Conservation (phyloP, 108 stramenopile genomes). For the Nannochloropsis oceanica region DNA sequence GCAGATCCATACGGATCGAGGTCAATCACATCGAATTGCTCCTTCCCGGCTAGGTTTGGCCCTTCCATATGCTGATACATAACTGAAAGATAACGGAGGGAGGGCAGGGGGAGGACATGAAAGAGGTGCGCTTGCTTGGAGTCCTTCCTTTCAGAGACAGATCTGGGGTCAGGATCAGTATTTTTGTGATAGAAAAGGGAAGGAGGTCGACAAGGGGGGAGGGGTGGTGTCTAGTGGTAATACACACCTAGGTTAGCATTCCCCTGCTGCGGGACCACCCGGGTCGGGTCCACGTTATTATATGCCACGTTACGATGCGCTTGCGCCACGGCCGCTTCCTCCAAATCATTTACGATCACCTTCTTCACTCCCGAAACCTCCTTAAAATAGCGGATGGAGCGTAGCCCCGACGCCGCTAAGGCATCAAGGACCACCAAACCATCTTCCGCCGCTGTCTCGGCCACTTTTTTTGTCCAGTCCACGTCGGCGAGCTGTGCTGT, state of each 20-base stretch:
- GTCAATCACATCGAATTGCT: conserved; percentile 75
- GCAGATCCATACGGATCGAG: conserved; percentile 97
- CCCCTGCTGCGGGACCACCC: conserved; percentile 46
- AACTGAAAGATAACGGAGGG: no score
- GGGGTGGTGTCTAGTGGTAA: neutral
- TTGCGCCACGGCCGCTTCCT: conserved; percentile 54
- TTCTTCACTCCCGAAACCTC: conserved; percentile 40
- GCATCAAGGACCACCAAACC: conserved; percentile 86
- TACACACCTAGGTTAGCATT: conserved; percentile 45
- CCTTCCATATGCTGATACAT: no score
- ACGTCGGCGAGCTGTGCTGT: neutral
- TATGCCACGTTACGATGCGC: conserved; percentile 51
- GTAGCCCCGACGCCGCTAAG: conserved; percentile 85
- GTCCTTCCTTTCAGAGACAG: no score
- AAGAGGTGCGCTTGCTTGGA: no score
- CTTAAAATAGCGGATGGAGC: conserved; percentile 54
- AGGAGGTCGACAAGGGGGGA: neutral
- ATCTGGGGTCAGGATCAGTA: no score
- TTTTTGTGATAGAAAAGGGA: neutral
- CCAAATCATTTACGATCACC: conserved; percentile 79
- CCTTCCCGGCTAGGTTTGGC: neutral
- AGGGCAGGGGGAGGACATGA: no score
- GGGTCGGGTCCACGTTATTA: conserved; percentile 56
- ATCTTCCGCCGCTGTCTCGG: conserved; percentile 7
- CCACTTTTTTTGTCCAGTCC: conserved; percentile 2